These are phyloP conservation scores for Venustampulla echinocandica DNA, from an alignment of 495 filamentous ascomycete species.

Conservation along the genomic window DNA sequence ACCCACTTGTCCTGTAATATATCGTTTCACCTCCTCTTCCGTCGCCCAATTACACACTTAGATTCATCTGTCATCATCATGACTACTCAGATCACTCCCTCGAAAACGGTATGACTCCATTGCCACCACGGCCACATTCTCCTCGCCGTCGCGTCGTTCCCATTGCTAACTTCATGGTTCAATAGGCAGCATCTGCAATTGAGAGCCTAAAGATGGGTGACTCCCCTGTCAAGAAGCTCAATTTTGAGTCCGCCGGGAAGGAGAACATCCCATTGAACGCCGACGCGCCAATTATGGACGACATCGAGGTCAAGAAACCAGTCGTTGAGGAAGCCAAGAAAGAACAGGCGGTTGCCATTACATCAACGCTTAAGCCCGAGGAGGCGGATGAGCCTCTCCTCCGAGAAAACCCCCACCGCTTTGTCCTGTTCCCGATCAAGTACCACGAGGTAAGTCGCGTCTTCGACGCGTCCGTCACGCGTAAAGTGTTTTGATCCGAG, in stretches of 20 bases:
- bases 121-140: constrained; percentile 29
- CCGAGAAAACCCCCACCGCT: constrained; percentile 91
- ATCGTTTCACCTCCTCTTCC: constrained; percentile 1
- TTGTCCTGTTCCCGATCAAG: constrained; percentile 98
- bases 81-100: constrained; percentile 70
- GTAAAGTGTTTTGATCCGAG: constrained; percentile 52
- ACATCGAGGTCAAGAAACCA: constrained; percentile 42
- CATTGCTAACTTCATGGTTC: constrained; percentile 28
- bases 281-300: constrained; percentile 45
- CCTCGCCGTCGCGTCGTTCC: constrained; percentile 27
- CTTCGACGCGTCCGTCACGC: constrained; percentile 45
- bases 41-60: constrained; percentile 3
- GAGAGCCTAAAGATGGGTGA: constrained; percentile 84
- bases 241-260: constrained; percentile 64
- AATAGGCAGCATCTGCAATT: constrained; percentile 73
- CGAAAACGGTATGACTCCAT: constrained; percentile 65
- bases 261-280: constrained; percentile 66
- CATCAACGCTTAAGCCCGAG: constrained; percentile 55
- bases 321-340: constrained; percentile 40
- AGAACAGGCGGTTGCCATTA: constrained; percentile 39
- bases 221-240: constrained; percentile 82
- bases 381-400: constrained; percentile 85
- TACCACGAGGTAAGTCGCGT: constrained; percentile 87
- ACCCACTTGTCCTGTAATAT: constrained; percentile 1
- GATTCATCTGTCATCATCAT: constrained; percentile 31